phyloP scores from a whole-genome alignment of 345 rosid species.

The Linum lewisii region DNA sequence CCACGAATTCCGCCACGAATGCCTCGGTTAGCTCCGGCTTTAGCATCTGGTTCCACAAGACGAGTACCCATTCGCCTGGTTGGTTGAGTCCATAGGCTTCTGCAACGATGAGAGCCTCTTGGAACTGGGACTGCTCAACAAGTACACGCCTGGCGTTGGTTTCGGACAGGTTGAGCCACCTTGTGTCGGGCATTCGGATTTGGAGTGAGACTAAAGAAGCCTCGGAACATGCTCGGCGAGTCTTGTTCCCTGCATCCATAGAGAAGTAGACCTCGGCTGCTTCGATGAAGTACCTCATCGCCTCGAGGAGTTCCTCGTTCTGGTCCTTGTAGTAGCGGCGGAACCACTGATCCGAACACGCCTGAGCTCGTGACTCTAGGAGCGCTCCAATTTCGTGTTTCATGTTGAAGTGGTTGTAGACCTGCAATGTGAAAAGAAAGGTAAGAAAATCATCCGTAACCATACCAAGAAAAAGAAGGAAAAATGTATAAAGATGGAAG shows the following conservation, averaged over 20 bases:
- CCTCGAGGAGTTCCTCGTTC: conserved; percentile 85
- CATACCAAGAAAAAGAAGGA: background rate
- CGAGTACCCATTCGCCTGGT: conserved; percentile 89
- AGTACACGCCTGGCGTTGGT: conserved; percentile 82
- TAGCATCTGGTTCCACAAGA: conserved; percentile 94
- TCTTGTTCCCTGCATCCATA: conserved; percentile 92
- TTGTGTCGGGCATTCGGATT: conserved; percentile 90
- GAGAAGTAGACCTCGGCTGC: conserved; percentile 94
- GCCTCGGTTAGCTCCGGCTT: conserved; percentile 81
- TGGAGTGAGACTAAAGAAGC: conserved; percentile 96
- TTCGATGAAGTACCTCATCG: conserved; percentile 88
- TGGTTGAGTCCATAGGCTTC: conserved; percentile 95
- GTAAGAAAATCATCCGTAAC: background rate
- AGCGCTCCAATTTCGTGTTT: conserved; percentile 90
- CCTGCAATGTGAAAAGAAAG: conserved; percentile 37
- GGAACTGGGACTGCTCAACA: conserved; percentile 89
- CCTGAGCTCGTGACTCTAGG: conserved; percentile 72
- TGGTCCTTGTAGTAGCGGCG: conserved; percentile 66
- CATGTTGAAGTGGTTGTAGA: conserved; percentile 92
- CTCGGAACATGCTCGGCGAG: conserved; percentile 71
- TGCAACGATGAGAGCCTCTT: conserved; percentile 90
- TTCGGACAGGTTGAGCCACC: conserved; percentile 75
- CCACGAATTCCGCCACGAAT: conserved; percentile 88
- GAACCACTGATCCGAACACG: conserved; percentile 74
- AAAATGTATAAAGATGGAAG: background rate